A percentile compares a stretch with the other conserved stretches of the same genome.
Conservation (phyloP, 257 asterid species). For the Nicotiana attenuata region DNA sequence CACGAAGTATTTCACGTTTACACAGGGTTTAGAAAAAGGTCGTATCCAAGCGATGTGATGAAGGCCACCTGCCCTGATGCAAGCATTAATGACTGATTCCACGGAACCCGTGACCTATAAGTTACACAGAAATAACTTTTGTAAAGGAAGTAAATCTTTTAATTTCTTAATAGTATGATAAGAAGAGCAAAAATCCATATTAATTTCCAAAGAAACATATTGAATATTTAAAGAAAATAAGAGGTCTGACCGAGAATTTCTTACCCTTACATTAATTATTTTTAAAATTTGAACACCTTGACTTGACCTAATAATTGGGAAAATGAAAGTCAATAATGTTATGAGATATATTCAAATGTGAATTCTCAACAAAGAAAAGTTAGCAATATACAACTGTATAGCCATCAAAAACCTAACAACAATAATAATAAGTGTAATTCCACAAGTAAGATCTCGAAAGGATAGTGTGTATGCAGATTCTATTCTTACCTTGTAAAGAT, state of each 20-base stretch:
- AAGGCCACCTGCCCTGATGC: too few species aligned
- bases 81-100: too few species aligned
- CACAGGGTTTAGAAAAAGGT: accelerated
- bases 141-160: too few species aligned
- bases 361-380: background rate
- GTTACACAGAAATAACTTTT: too few species aligned
- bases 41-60: accelerated
- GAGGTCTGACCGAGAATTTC: background rate
- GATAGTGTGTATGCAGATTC: too few species aligned
- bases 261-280: background rate
- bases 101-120: too few species aligned
- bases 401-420: background rate
- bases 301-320: background rate
- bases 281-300: background rate
- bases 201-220: too few species aligned
- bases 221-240: background rate
- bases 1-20: too few species aligned
- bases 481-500: too few species aligned
- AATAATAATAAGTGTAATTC: too few species aligned
- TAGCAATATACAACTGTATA: background rate
- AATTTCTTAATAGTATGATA: too few species aligned
- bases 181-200: too few species aligned
- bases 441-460: accelerated
- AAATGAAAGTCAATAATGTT: background rate
- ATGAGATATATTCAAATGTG: background rate